These are phyloP conservation scores for Penicillium atrosanguineum DNA, from an alignment of 495 filamentous ascomycete species.

Conservation along the genomic window DNA sequence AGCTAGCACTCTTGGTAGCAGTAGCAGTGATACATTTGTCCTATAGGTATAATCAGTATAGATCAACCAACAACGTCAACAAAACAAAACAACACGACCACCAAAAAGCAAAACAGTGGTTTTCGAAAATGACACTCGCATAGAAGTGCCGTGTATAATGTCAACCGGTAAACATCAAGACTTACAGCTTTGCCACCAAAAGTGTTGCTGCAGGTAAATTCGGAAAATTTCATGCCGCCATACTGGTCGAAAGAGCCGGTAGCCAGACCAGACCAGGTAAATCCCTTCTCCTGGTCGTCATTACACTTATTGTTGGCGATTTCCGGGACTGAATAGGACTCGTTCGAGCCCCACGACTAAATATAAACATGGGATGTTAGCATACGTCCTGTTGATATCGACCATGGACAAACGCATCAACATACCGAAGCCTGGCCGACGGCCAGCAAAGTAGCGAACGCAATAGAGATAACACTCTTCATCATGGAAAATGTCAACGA, in stretches of 20 bases:
- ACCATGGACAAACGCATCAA: background rate
- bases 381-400: background rate
- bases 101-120: no score
- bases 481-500: conserved; percentile 25
- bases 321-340: conserved; percentile 62
- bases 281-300: conserved; percentile 61
- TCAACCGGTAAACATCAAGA: no score
- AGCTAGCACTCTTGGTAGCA: conserved; percentile 10
- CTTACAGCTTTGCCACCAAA: conserved; percentile 35
- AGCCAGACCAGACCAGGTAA: conserved; percentile 64
- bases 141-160: no score
- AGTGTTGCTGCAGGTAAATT: conserved; percentile 62
- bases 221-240: conserved; percentile 67
- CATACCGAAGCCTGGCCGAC: conserved; percentile 31
- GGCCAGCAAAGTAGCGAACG: conserved; percentile 31
- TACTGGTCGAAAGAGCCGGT: conserved; percentile 65
- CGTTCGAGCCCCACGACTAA: conserved; percentile 55
- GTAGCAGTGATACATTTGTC: conserved; percentile 27
- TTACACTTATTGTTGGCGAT: conserved; percentile 79
- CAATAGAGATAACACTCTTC: conserved; percentile 24
- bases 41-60: conserved; percentile 11
- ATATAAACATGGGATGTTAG: background rate
- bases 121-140: no score
- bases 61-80: background rate
- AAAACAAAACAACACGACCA: background rate